Conservation (phyloP, 768 basidiomycete genomes). For the Boletus rubroflammeus region DNA sequence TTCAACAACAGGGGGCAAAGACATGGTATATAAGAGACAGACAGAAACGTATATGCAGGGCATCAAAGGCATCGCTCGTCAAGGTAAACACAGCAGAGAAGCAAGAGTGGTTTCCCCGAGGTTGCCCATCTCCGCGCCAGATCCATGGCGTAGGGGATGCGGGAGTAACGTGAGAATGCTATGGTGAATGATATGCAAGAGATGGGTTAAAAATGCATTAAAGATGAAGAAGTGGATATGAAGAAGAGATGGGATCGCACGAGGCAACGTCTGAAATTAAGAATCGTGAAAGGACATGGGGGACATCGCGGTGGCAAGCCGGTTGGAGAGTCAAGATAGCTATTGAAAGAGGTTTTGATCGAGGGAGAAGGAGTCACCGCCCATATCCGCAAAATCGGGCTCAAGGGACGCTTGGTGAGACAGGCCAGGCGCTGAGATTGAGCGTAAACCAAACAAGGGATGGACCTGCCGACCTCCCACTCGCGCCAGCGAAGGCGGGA, state of each 20-base stretch:
- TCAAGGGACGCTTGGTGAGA: constrained; percentile 27
- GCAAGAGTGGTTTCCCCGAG: constrained; percentile 9
- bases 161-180: constrained; percentile 18
- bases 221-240: constrained; percentile 23
- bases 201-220: constrained; percentile 31
- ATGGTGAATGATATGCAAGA: constrained; percentile 35
- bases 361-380: constrained; percentile 38
- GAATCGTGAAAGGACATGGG: constrained; percentile 17
- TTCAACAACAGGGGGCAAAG: constrained; percentile 14
- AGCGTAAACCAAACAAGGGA: constrained; percentile 37
- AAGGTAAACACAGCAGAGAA: constrained; percentile 16
- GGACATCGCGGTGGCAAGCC: constrained; percentile 16
- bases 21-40: constrained; percentile 5
- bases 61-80: constrained; percentile 29
- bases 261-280: constrained; percentile 27
- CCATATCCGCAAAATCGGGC: constrained; percentile 42
- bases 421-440: constrained; percentile 43
- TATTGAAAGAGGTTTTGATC: constrained; percentile 49
- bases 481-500: constrained; percentile 20
- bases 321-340: constrained; percentile 23
- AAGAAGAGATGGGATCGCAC: constrained; percentile 29
- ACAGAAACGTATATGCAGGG: constrained; percentile 13
- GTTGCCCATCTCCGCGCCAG: constrained; percentile 13
- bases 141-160: constrained; percentile 18
- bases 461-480: constrained; percentile 20